Conservation (phyloP, 2,329 filamentous ascomycete genomes). For the Fusarium sp. region DNA sequence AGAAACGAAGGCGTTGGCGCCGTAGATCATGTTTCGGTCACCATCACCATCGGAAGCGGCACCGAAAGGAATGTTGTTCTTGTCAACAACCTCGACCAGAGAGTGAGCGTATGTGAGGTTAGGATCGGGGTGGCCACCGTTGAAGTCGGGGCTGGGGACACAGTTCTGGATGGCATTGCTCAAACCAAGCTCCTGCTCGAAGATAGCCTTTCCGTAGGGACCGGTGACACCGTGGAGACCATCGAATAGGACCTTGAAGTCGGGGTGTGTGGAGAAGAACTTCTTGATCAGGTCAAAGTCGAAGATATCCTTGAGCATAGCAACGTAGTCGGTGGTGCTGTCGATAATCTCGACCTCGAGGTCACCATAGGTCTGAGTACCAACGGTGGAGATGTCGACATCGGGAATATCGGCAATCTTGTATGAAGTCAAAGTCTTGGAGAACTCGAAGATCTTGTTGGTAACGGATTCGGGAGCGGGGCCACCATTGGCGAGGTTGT, state of each 20-base stretch:
- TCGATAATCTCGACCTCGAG: conserved; percentile 97
- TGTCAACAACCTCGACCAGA: conserved; percentile 92
- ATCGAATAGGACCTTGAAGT: conserved; percentile 98
- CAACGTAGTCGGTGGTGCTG: conserved; percentile 89
- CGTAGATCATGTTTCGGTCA: conserved; percentile 99
- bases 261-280: conserved; percentile 86
- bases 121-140: conserved; percentile 95
- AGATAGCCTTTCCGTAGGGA: conserved; percentile 94
- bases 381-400: conserved; percentile 84
- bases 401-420: conserved; percentile 90
- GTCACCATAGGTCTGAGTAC: conserved; percentile 83
- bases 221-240: conserved; percentile 95
- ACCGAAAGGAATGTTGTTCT: conserved; percentile 91
- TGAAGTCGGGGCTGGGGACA: conserved; percentile 91
- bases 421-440: conserved; percentile 91
- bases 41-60: conserved; percentile 97
- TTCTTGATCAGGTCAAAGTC: conserved; percentile 96
- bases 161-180: conserved; percentile 88
- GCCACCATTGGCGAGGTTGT: conserved; percentile 96
- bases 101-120: conserved; percentile 98
- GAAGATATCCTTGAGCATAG: conserved; percentile 98
- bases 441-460: conserved; percentile 95
- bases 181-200: conserved; percentile 91
- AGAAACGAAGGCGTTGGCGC: conserved; percentile 94
- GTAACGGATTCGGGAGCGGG: conserved; percentile 96